phyloP scores from a whole-genome alignment of 108 stramenopile genomes.

The Cyclotella baltica region DNA sequence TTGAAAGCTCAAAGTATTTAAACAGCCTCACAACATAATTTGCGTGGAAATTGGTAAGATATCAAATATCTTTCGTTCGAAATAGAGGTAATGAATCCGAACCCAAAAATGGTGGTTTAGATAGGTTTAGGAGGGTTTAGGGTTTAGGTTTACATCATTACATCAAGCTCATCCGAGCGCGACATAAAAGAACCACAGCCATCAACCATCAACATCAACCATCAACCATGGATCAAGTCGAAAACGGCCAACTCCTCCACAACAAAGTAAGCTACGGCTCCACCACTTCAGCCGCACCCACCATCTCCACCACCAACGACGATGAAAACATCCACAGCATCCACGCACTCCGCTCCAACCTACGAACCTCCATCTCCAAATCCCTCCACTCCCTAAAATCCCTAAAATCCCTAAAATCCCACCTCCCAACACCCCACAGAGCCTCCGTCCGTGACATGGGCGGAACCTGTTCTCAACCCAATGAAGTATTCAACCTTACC shows the following conservation, averaged over 20 bases:
- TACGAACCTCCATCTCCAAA: conserved; percentile 5
- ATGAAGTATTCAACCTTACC: conserved; percentile 74
- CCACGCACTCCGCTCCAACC: not conserved
- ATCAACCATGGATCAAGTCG: not conserved
- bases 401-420: too few species aligned
- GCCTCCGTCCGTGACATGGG: conserved; percentile 36
- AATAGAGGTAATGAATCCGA: too few species aligned
- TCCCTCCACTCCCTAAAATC: conserved; percentile 9
- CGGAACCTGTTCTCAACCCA: conserved; percentile 52
- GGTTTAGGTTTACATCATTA: too few species aligned
- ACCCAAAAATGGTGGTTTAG: too few species aligned
- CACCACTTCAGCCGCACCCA: not conserved
- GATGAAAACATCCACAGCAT: conserved; percentile 4
- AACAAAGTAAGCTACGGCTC: conserved; percentile 10
- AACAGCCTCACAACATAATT: too few species aligned
- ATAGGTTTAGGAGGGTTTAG: too few species aligned
- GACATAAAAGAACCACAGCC: too few species aligned
- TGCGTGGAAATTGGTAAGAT: too few species aligned
- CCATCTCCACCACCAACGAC: not conserved
- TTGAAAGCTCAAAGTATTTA: too few species aligned
- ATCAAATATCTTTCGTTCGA: too few species aligned
- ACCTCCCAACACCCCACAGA: not conserved
- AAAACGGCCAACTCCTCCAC: conserved; percentile 15
- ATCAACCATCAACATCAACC: too few species aligned
- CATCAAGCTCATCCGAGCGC: too few species aligned